phyloP scores from a whole-genome alignment of 441 rosid species.

The Gossypium laxum region DNA sequence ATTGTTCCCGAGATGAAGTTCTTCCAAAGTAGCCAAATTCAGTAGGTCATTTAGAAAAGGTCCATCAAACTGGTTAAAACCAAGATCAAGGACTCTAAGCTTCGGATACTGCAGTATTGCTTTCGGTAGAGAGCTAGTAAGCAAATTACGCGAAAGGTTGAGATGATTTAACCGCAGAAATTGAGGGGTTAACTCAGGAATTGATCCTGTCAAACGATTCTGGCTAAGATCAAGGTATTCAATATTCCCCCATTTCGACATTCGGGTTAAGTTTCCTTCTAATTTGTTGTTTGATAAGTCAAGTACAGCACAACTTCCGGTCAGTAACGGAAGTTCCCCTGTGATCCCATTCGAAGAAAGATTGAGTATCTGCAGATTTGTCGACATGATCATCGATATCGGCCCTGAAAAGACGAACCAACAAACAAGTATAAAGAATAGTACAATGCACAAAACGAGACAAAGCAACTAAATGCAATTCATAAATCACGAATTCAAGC shows the following conservation, averaged over 20 bases:
- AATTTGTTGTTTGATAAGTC: constrained; percentile 82
- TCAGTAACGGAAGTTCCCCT: constrained; percentile 81
- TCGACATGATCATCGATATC: constrained; percentile 64
- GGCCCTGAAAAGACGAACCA: constrained; percentile 50
- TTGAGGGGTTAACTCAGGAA: constrained; percentile 70
- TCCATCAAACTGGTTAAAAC: constrained; percentile 68
- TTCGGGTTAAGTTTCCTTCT: constrained; percentile 68
- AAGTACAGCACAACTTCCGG: constrained; percentile 65
- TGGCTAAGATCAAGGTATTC: constrained; percentile 85
- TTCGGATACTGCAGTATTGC: constrained; percentile 59
- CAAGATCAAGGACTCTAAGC: constrained; percentile 71
- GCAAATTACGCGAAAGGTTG: constrained; percentile 72
- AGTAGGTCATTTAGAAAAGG: constrained; percentile 51
- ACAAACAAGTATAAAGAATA: constrained; percentile 15
- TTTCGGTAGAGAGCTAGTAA: constrained; percentile 53
- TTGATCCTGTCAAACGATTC: constrained; percentile 59
- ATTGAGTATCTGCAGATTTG: constrained; percentile 53
- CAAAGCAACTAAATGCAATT: not conserved
- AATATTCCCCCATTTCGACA: constrained; percentile 66
- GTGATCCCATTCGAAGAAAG: constrained; percentile 68
- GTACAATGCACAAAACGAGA: constrained; percentile 1
- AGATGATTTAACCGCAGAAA: constrained; percentile 79
- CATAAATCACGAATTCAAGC: not conserved
- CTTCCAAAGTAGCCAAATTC: constrained; percentile 57
- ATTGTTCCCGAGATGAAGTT: constrained; percentile 61